Base-by-base conservation (phyloP, 805 yeast species). In the Saturnispora halmiae region DNA sequence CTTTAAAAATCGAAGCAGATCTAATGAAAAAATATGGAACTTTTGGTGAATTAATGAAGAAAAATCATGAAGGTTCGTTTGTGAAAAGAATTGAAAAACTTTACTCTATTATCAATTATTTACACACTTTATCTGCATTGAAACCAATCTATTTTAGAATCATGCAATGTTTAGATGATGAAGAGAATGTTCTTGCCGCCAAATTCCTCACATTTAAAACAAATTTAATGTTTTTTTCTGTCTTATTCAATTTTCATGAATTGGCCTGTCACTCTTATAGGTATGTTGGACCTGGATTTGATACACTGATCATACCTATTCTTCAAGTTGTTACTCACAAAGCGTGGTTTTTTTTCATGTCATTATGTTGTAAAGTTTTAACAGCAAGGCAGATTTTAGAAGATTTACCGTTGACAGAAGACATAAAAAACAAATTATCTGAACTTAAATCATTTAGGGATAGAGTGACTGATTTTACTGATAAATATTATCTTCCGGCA, bases 71-170 rank as follows among this genome's bases (percentile, higher is more conserved):
- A 31, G 42, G 52, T 6, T 27, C 21, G 37, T 50, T 50, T 43
- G 14, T 44, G 7, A 45, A 53, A 1, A 55, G 51, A 37, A 36
- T 56, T 6, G 38, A 46, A 14, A 60, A 52, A 31, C 50, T 53
- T 14, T 50, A 48, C 35, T 47, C 38, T 8, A 44, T 56, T 6
- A 26, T 46, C 6, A 46, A 50, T 4, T 62, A 52, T 35, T 41
- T 52, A 13, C 53, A 54, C 27, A 43, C 60, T 8, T 48, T 51
- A 25, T 55, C 67, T 2, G 59, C 70, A 44, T 48, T 64, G 19
- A 55, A 66, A 35, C 56, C 72, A 3, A 46, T 70, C 4, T 64
- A 63, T 36, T 66, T 70, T 44, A 52, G 72, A n/a, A 63, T 64
- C 45, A 47, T 68, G 21, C 54, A 59, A 38, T 71, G 63, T 41